Evolutionary conservation across 2,329 filamentous ascomycete species (phyloP).

Genomic region (Cytospora mali): DNA sequence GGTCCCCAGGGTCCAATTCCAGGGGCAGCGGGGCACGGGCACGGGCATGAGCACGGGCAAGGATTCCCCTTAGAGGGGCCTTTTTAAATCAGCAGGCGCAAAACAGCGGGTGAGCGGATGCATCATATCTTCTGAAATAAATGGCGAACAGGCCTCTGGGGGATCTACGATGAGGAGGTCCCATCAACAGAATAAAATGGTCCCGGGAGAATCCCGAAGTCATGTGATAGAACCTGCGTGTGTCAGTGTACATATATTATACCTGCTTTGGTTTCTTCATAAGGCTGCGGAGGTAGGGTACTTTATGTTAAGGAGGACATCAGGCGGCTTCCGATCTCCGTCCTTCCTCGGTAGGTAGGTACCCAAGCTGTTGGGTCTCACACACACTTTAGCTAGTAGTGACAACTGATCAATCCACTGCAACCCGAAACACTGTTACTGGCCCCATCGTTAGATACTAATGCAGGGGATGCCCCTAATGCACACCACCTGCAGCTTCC

Average conservation of each 20-base stretch:
- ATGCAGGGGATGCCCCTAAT: slow-evolving; percentile 1
- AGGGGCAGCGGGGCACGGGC: neutral
- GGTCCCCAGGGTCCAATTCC: neutral
- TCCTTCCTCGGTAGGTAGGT: too few relatives aligned
- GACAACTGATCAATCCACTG: neutral
- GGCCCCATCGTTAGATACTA: neutral
- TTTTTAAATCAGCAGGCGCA: neutral
- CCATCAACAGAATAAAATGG: too few relatives aligned
- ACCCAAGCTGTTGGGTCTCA: neutral
- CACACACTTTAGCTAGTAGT: neutral
- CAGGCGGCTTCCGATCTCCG: too few relatives aligned
- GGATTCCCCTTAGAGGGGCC: neutral
- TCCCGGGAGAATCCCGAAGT: too few relatives aligned
- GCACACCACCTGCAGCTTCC: neutral
- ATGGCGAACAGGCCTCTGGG: neutral
- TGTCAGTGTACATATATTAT: too few relatives aligned
- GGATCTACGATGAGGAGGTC: too few relatives aligned
- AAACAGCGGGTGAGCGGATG: neutral
- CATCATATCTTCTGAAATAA: neutral
- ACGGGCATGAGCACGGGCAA: neutral
- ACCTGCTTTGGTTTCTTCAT: too few relatives aligned
- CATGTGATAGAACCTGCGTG: too few relatives aligned
- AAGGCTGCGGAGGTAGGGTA: too few relatives aligned
- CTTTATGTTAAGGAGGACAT: too few relatives aligned
- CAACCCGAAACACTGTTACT: neutral